Base-by-base conservation (phyloP, 208 protist genomes). In the Vickermania ingenoplastis region DNA sequence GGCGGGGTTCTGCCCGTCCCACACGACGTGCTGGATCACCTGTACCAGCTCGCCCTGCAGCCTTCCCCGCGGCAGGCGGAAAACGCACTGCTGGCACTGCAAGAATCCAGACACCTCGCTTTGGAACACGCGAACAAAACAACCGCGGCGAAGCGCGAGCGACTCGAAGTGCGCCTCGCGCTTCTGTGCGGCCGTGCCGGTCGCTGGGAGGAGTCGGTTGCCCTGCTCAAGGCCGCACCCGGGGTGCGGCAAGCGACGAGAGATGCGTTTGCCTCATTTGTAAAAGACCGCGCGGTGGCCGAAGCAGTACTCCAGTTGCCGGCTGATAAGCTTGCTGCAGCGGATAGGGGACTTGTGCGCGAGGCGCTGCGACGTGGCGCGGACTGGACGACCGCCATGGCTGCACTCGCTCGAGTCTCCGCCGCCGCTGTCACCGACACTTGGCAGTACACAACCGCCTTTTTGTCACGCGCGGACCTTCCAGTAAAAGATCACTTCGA, bases 1-100 rank as follows among this genome's bases (percentile, higher is more conserved):
- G 63, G 61, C 3, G 77, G 81, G 14, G 65, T 90, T 5, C 60
- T 94, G 11, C 86, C 83, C 2, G 73, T 91, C 1, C 66, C 81
- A 1, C 54, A 65, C 2, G 23, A 41, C 4, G 77, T 81, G 5
- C 60, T 91, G 31, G 45, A 60, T 53, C 81, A 78, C 41, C 64
- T 70, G 51, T 91, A 83, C 61, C 24, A 21, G 14, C 67, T 94
- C 11, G 78, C 60, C 41, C 14, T 41, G 7, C 28, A 2, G 29
- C 2, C 51, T 7, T 3, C 56, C 17, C 3, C 55, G 54, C 30
- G 54, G 61, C 0, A 50, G 29, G 51, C 54, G 53, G 51, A 0
- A 25, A 62, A 45, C 14, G 73, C 81, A 17, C 58, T 60, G 28
- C 68, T 89, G n/a, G 75, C 79, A 28, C 63, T 94, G 1, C n/a